Evolutionary conservation across 768 basidiomycete species (phyloP).

Genomic region (Aureoboletus auriporus): DNA sequence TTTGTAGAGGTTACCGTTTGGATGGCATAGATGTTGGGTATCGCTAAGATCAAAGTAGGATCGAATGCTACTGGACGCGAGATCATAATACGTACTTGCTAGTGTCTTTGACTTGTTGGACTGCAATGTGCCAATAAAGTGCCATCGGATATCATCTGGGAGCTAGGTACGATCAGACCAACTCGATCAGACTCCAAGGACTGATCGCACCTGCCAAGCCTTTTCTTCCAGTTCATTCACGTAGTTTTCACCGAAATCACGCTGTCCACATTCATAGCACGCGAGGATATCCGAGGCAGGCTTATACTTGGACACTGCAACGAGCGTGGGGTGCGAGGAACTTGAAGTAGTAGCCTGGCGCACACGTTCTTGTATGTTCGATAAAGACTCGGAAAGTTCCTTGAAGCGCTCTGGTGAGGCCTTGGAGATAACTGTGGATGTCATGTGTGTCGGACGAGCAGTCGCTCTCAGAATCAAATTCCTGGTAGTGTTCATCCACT

Average conservation of each 20-base stretch:
- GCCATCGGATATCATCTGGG: conserved; percentile 89
- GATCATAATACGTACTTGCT: conserved; percentile 50
- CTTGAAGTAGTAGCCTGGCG: conserved; percentile 26
- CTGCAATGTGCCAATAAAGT: conserved; percentile 93
- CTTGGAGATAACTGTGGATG: conserved; percentile 10
- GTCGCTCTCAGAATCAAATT: background rate
- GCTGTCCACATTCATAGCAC: conserved; percentile 76
- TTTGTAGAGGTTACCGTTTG: conserved; percentile 85
- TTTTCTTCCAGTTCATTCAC: conserved; percentile 91
- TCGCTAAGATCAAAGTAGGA: conserved; percentile 43
- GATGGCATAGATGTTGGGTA: conserved; percentile 82
- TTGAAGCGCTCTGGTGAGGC: conserved; percentile 40
- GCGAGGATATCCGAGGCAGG: conserved; percentile 82
- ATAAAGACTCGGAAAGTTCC: conserved; percentile 52
- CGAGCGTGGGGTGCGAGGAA: conserved; percentile 41
- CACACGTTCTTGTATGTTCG: conserved; percentile 50
- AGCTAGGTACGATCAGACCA: conserved; percentile 46
- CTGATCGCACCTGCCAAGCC: conserved; percentile 55
- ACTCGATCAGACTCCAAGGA: background rate
- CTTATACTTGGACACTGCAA: conserved; percentile 94
- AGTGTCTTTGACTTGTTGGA: conserved; percentile 92
- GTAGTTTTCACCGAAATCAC: conserved; percentile 98
- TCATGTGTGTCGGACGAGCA: conserved; percentile 15
- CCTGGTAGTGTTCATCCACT: background rate
- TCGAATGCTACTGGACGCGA: conserved; percentile 1